Base-by-base conservation (phyloP, 1,139 yeast species). In the Magnusiomyces ingens region DNA sequence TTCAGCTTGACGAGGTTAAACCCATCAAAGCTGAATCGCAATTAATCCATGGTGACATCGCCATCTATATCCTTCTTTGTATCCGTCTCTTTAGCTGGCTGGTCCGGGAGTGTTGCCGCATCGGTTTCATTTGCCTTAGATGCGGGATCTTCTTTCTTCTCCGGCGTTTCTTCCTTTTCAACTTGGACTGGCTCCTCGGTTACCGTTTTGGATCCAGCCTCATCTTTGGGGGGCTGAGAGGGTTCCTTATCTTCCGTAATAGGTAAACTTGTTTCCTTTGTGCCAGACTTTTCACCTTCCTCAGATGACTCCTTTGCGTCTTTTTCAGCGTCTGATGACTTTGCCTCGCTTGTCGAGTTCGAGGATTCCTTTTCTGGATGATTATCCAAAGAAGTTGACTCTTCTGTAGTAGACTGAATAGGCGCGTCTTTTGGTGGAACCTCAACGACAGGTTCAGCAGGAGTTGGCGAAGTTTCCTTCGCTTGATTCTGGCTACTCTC, bases 11-110 rank as follows among this genome's bases (percentile, higher is more conserved):
- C n/a, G n/a, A n/a, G n/a, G n/a, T n/a, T n/a, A n/a, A n/a, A n/a
- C n/a, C n/a, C n/a, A 18, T 36, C 51, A 45, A 47, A 52, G 43
- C 17, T 21, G 17, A 17, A 38, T 17, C 15, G 6, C 22, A 15
- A 45, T 26, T 29, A 45, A 32, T 49, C 62, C 72, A 70, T 69
- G 49, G 66, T 65, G 17, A 64, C 62, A 55, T 69, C 74, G 37
- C 70, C 71, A 51, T 68, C 73, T 36, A 54, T 52, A 43, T 57
- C 47, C 17, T 42, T 41, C 22, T 32, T 43, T 13, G 35, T n/a
- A 36, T 12, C 40, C n/a, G 40, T 12, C 40, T 36, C 40, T 36
- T 36, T n/a, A 36, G 40, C 11, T 36, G 17, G 5, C n/a, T 3
- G 17, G 3, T 4, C n/a, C 5, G 40, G 40, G 8, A 13, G 5